Base-by-base conservation (phyloP, 164 flowering plant genomes). In the Kalanchoe fedtschenkoi region DNA sequence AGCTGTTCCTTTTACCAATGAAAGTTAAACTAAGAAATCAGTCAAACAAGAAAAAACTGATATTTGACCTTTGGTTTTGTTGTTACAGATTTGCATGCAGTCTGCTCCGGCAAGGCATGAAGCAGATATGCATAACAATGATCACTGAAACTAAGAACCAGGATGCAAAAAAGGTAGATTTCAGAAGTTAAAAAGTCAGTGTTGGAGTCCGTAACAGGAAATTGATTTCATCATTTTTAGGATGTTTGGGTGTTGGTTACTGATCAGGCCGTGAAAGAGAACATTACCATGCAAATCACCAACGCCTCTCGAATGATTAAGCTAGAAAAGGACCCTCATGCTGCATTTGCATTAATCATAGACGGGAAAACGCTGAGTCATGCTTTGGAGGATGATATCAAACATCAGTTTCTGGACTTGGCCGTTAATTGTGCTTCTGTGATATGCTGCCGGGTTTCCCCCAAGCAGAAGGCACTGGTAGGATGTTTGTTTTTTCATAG, bases 391-490 rank as follows among this genome's bases (percentile, higher is more conserved):
- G 67, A 22, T 39, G 84, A 83, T 30, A 62, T 79, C 65, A 80
- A 80, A 68, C 51, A 75, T 42, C 71, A 75, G 37, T 86, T 86
- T 75, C 64, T 86, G 34, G 59, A 39, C 16, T 77, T 86, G 66
- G 91, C 88, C 15, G 73, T 78, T 44, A 62, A 67, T 38, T 83
- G 91, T 64, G 83, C 83, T 30, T 79, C 88, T 63, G 88, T 86
- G 44, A 74, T 86, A 70, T 86, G 88, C 72, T 83, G 88, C 46
- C 78, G 87, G 0, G 84, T 83, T 0, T 86, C 91, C 38, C 88
- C 91, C 6, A 86, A 86, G 58, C 91, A 86, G 70, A 83, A 86
- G 38, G 91, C 91, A 6, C 64, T 80, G 84, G 91, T 86, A 77
- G 4, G 78, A 37, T 13, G 16, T 24, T n/a, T 9, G 55, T 33